Evolutionary conservation across 2,329 filamentous ascomycete genomes (phyloP).

Genomic region (Rhinocladiella mackenziei): DNA sequence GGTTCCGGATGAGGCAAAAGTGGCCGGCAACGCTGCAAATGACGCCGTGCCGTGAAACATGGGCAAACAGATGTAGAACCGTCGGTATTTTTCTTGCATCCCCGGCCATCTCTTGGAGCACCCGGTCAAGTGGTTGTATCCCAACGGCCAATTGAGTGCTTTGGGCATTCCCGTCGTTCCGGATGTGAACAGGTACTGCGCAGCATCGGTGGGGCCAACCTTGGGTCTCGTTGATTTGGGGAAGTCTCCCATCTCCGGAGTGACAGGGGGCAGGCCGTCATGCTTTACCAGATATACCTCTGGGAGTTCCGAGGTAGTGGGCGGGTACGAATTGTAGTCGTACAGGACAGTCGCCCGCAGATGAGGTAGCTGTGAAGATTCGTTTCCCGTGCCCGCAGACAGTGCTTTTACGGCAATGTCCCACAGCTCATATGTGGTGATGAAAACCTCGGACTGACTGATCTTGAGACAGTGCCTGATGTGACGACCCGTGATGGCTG

Average conservation of each 20-base stretch:
- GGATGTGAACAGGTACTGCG: slow-evolving; percentile 31
- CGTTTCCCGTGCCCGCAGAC: too few species aligned
- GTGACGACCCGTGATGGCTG: slow-evolving; percentile 55
- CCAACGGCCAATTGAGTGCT: slow-evolving; percentile 21
- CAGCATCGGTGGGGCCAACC: slow-evolving; percentile 16
- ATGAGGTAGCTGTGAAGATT: too few species aligned
- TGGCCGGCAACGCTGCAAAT: slow-evolving; percentile 38
- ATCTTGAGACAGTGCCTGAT: slow-evolving; percentile 62
- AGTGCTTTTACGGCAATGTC: not conserved
- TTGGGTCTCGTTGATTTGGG: slow-evolving; percentile 17
- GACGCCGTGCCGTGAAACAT: slow-evolving; percentile 49
- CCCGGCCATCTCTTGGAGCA: slow-evolving; percentile 31
- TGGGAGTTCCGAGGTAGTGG: not conserved
- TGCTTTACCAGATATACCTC: slow-evolving; percentile 8
- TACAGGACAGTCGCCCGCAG: slow-evolving; percentile 15
- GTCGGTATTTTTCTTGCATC: slow-evolving; percentile 42
- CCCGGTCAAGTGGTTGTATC: slow-evolving; percentile 9
- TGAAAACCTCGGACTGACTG: slow-evolving; percentile 49
- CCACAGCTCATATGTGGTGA: slow-evolving; percentile 36
- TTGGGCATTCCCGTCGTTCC: slow-evolving; percentile 38
- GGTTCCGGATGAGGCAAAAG: slow-evolving; percentile 15
- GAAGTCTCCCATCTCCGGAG: slow-evolving; percentile 20
- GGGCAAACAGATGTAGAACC: slow-evolving; percentile 46
- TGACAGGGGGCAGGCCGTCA: slow-evolving; percentile 14
- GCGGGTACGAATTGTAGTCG: slow-evolving; percentile 17